Percentiles rank a stretch among this genome's conserved stretches.
These are phyloP conservation scores for Filobasidium wieringae DNA, from an alignment of 768 basidiomycete species.

Conservation along the genomic window DNA sequence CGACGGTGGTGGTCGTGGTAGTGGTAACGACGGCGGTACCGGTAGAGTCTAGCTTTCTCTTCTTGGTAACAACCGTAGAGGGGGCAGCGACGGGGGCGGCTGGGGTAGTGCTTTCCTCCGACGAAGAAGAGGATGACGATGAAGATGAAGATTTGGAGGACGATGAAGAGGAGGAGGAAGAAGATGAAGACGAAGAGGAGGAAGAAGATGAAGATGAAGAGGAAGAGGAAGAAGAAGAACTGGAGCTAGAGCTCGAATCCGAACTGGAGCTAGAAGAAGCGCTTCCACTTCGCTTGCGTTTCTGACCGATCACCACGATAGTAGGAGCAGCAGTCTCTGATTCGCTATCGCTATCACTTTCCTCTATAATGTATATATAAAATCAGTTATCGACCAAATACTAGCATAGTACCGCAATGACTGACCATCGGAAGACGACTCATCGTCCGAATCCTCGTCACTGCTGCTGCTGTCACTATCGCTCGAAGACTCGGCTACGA, in stretches of 20 bases:
- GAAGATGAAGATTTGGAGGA: slow-evolving; percentile 12
- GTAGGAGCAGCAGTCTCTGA: slow-evolving; percentile 7
- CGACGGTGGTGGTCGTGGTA: slow-evolving; percentile 26
- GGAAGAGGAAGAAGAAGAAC: background rate
- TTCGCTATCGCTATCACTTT: slow-evolving; percentile 13
- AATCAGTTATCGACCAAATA: background rate
- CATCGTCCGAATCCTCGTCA: slow-evolving; percentile 10
- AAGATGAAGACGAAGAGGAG: slow-evolving; percentile 2
- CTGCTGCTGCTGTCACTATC: slow-evolving; percentile 10
- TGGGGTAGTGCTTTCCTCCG: background rate
- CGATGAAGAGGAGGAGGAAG: slow-evolving; percentile 8
- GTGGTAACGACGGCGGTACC: slow-evolving; percentile 18
- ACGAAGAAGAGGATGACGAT: background rate
- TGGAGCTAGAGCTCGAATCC: background rate
- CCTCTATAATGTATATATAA: background rate
- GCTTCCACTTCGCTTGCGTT: slow-evolving; percentile 14
- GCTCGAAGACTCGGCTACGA: slow-evolving; percentile 5
- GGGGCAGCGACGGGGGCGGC: slow-evolving; percentile 12
- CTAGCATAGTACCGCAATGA: slow-evolving; percentile 6
- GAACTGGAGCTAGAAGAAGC: slow-evolving; percentile 5
- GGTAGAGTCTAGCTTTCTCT: slow-evolving; percentile 26
- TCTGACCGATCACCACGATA: slow-evolving; percentile 7
- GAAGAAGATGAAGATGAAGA: background rate
- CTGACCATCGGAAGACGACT: slow-evolving; percentile 8
- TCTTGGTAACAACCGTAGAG: slow-evolving; percentile 24